Conservation (phyloP, 441 rosid species). For the Dalechampia spathulata region DNA sequence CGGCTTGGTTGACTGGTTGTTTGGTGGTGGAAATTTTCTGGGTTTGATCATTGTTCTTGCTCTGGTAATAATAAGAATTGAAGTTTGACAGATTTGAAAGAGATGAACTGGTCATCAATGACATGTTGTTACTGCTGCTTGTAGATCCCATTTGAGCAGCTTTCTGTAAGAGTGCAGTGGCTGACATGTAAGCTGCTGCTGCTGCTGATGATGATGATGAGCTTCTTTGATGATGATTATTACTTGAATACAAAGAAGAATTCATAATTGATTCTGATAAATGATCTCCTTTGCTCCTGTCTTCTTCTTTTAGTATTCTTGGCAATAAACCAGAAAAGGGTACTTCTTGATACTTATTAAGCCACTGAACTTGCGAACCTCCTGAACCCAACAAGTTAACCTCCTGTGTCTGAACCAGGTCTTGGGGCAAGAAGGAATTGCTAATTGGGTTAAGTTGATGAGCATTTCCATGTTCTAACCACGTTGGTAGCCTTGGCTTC, state of each 20-base stretch:
- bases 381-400: slow-evolving; percentile 22
- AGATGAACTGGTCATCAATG: too few species aligned
- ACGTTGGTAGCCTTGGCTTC: slow-evolving; percentile 27
- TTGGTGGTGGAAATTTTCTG: too few species aligned
- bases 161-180: slow-evolving; percentile 67
- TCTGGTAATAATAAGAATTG: too few species aligned
- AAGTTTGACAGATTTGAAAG: too few species aligned
- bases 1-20: too few species aligned
- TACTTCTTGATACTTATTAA: too few species aligned
- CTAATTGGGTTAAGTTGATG: too few species aligned
- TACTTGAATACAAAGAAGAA: slow-evolving; percentile 29
- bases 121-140: slow-evolving; percentile 38
- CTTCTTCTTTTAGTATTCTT: slow-evolving; percentile 23
- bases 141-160: slow-evolving; percentile 80
- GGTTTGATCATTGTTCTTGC: too few species aligned
- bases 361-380: slow-evolving; percentile 23
- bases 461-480: slow-evolving; percentile 31
- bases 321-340: slow-evolving; percentile 19
- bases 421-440: slow-evolving; percentile 23
- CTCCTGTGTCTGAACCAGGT: slow-evolving; percentile 22
- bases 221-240: slow-evolving; percentile 7
- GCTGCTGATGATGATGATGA: not conserved
- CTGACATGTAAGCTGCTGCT: slow-evolving; percentile 54
- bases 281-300: too few species aligned
- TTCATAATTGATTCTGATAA: slow-evolving; percentile 23